Evolutionary conservation across 2,329 filamentous ascomycete genomes (phyloP).

Genomic region (Fusarium succisae): DNA sequence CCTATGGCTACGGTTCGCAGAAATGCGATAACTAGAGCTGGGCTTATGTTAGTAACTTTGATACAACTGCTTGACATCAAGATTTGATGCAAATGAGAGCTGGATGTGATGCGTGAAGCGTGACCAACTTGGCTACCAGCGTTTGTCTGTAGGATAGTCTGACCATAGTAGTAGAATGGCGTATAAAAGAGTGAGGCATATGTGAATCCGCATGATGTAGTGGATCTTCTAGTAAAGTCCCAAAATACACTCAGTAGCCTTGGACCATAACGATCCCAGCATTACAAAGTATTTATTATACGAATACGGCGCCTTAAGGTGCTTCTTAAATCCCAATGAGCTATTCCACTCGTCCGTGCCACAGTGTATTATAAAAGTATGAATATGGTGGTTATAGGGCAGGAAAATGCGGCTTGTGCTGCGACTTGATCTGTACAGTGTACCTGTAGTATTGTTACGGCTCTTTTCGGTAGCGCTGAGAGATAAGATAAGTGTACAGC

Average conservation of each 20-base stretch:
- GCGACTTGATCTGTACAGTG: not conserved
- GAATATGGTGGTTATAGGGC: not conserved
- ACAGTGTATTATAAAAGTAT: not conserved
- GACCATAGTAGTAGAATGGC: no score
- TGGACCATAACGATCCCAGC: not conserved
- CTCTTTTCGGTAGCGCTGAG: no score
- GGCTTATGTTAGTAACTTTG: not conserved
- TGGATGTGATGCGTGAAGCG: not conserved
- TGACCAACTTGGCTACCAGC: no score
- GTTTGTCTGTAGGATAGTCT: no score
- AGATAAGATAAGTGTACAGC: no score
- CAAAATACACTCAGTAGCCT: not conserved
- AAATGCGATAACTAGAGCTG: not conserved
- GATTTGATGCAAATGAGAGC: not conserved
- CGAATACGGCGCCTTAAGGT: no score
- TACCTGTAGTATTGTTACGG: not conserved
- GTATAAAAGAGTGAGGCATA: no score
- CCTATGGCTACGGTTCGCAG: no score
- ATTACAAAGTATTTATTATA: not conserved
- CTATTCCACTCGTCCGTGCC: not conserved
- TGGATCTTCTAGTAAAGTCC: not conserved
- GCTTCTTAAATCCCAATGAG: not conserved
- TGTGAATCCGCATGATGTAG: no score
- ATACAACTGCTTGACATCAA: not conserved
- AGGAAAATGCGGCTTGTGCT: not conserved